These are phyloP conservation scores for Trichoderma asperelloides DNA, from an alignment of 495 filamentous ascomycete species.

Conservation along the genomic window DNA sequence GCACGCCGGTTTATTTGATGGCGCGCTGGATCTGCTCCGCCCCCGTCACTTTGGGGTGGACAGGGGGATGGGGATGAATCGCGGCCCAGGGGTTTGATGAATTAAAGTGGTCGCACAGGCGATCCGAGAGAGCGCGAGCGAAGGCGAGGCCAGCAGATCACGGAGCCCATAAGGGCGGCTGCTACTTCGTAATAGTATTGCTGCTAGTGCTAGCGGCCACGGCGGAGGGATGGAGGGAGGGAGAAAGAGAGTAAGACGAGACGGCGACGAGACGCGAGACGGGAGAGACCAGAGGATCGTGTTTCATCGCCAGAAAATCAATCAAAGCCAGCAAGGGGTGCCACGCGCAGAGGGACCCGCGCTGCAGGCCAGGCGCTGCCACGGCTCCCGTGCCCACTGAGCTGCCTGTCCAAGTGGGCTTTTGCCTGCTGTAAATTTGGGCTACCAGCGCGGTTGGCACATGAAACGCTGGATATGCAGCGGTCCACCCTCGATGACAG, in stretches of 20 bases:
- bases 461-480: not conserved
- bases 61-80: not conserved
- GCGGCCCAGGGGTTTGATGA: not conserved
- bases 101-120: not conserved
- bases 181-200: no score
- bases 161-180: not conserved
- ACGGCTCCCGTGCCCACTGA: no score
- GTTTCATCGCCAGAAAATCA: not conserved
- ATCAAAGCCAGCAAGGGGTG: not conserved
- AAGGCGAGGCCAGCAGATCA: not conserved
- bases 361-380: no score
- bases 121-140: not conserved
- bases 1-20: slow-evolving; percentile 7
- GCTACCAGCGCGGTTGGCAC: not conserved
- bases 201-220: not conserved
- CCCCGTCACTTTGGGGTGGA: not conserved
- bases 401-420: no score
- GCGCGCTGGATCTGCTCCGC: slow-evolving; percentile 7
- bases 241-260: not conserved
- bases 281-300: not conserved
- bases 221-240: not conserved
- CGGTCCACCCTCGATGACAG: not conserved
- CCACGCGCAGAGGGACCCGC: no score
- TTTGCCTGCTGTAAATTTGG: not conserved
- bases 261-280: not conserved